Evolutionary conservation across 805 yeast species (phyloP), one percentile per base, ranked within the genome.

Genomic region (Metschnikowia continentalis): DNA sequence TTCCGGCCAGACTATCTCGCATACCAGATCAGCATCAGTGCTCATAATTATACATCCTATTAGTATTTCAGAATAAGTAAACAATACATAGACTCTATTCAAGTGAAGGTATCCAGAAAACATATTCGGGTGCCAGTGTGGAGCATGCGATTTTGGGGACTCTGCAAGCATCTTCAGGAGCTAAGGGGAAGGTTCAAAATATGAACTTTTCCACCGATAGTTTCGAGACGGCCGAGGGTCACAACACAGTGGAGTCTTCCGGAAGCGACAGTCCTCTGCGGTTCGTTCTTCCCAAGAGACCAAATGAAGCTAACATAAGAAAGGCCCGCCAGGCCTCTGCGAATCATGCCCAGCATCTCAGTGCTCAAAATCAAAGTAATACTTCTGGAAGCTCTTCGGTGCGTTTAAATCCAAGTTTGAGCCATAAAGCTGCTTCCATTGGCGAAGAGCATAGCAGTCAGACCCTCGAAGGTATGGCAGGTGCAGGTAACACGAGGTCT

Each of bases 141-240:
- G 38, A n/a, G 7, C 30, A 42, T n/a, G 11, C 15, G 3, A 4
- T 10, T 5, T 20, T 38, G 10, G 20, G 20, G 1, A 19, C 2
- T 22, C 46, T 35, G 38, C 30, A 19, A 13, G 11, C 17, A 5
- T 40, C 30, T n/a, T n/a, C 46, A 5, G n/a, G 8, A 14, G 41
- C 19, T 35, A 35, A 17, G 19, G 47, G 47, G 5, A 35, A 23
- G 32, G 26, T 35, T 8, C 42, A 37, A 22, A 11, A 15, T 6
- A 14, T 35, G 33, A 42, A 42, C 30, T 15, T 42, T 11, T 52
- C 55, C 15, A 47, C 52, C 14, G 57, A 54, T 23, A 57, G 53
- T 30, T 58, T 54, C 40, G 52, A 54, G 39, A 58, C 61, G 6
- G 61, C 61, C 5, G 58, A 50, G 20, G 54, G 45, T 15, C 26